Conservation (phyloP, 2,329 filamentous ascomycete species). For the Aureobasidium sp. region DNA sequence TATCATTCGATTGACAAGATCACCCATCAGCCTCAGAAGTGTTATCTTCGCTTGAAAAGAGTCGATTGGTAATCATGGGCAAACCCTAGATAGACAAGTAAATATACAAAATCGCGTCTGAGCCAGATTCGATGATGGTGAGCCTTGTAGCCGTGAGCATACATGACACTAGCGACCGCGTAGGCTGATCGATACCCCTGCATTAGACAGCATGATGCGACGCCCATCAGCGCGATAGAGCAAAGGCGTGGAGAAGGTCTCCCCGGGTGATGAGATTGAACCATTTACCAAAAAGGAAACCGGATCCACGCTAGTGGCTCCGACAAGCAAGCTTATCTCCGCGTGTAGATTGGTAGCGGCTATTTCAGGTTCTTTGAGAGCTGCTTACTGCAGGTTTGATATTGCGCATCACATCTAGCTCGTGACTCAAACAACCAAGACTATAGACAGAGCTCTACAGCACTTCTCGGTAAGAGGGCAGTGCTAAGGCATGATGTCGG, state of each 20-base stretch:
- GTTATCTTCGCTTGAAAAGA: conserved; percentile 21
- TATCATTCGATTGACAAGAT: conserved; percentile 25
- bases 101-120: background rate
- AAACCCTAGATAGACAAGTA: background rate
- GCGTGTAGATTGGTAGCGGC: background rate
- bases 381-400: background rate
- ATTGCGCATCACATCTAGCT: background rate
- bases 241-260: background rate
- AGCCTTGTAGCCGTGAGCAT: background rate
- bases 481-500: background rate
- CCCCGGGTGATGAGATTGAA: background rate
- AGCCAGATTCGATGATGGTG: background rate
- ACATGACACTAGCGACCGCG: background rate
- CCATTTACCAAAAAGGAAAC: background rate
- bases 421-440: background rate
- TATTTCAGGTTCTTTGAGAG: background rate
- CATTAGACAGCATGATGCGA: background rate
- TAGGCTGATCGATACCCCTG: background rate
- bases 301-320: background rate
- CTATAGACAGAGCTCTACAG: background rate
- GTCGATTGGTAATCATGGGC: background rate
- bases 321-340: background rate
- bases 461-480: background rate
- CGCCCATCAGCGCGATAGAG: background rate
- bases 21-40: conserved; percentile 26